phyloP scores from a whole-genome alignment of 2,329 filamentous ascomycete species.

The Neopestalotiopsis sp. region DNA sequence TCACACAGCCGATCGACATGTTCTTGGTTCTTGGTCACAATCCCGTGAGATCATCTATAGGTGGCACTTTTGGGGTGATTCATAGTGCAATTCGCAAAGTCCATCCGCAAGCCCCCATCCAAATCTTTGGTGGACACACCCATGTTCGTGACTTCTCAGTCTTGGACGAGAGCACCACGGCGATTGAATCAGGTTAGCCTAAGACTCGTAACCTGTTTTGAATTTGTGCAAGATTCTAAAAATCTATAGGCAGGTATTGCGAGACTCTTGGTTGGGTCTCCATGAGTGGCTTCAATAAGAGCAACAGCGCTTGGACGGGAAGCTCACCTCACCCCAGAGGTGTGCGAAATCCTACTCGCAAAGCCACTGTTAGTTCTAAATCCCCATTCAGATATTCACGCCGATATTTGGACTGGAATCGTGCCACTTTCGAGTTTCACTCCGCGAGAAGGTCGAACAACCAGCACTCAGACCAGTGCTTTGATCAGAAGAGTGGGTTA shows the following conservation, averaged over 20 bases:
- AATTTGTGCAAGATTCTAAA: too few relatives aligned
- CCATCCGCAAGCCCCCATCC: slow-evolving; percentile 61
- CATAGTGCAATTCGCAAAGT: slow-evolving; percentile 60
- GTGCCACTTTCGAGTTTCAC: slow-evolving; percentile 66
- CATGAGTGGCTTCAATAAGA: slow-evolving; percentile 59
- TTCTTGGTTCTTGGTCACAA: slow-evolving; percentile 69
- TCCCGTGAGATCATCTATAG: slow-evolving; percentile 51
- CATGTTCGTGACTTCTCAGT: slow-evolving; percentile 70
- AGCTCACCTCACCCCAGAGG: slow-evolving; percentile 32
- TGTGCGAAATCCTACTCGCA: slow-evolving; percentile 41
- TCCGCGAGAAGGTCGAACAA: slow-evolving; percentile 48
- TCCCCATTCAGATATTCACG: slow-evolving; percentile 53
- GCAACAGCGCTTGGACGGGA: slow-evolving; percentile 44
- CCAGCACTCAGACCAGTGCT: slow-evolving; percentile 34
- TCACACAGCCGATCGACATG: slow-evolving; percentile 59
- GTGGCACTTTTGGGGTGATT: slow-evolving; percentile 47
- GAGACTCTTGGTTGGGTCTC: slow-evolving; percentile 70
- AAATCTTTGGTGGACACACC: slow-evolving; percentile 67
- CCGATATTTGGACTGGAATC: slow-evolving; percentile 70
- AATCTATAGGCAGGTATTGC: slow-evolving; percentile 54
- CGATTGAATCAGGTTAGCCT: slow-evolving; percentile 51
- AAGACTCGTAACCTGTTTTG: too few relatives aligned
- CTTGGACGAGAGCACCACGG: slow-evolving; percentile 64
- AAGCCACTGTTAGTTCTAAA: slow-evolving; percentile 37
- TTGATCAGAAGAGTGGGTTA: slow-evolving; percentile 45